Evolutionary conservation across 2,329 filamentous ascomycete genomes (phyloP).

Genomic region (Coniochaeta sp.): DNA sequence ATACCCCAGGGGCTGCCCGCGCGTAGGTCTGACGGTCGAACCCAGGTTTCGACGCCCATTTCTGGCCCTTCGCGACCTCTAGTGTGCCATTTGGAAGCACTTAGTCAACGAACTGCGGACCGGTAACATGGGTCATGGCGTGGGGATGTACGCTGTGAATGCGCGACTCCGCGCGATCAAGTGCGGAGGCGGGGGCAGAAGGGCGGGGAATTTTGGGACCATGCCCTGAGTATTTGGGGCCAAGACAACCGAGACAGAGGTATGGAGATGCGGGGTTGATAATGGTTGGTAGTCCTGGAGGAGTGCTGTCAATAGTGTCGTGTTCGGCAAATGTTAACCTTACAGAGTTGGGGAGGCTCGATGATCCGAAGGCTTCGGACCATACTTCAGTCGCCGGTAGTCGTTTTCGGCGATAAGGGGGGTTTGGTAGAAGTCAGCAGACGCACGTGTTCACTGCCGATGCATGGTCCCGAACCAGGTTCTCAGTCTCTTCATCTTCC

Average conservation of each 20-base stretch:
- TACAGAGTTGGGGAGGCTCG: background rate
- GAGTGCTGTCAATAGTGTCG: background rate
- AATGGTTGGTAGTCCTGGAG: background rate
- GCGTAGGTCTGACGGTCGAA: background rate
- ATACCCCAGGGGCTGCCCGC: too few species aligned
- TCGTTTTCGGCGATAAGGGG: background rate
- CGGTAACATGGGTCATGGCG: background rate
- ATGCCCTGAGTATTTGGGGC: background rate
- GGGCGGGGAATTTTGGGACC: background rate
- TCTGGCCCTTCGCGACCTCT: background rate
- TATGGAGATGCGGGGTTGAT: background rate
- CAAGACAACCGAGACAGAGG: background rate
- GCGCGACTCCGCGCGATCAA: background rate
- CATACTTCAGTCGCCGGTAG: background rate
- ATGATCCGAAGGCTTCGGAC: background rate
- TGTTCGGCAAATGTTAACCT: background rate
- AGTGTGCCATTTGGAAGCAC: background rate
- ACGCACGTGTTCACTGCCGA: background rate
- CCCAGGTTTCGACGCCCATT: background rate
- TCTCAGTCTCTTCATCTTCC: constrained; percentile 1
- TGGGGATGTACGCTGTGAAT: background rate
- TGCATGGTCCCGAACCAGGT: background rate
- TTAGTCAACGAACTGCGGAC: background rate
- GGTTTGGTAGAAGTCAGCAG: background rate
- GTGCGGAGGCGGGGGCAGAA: background rate